These are phyloP conservation scores for Tricholoma saponaceum DNA, from an alignment of 768 basidiomycete genomes.

Conservation along the genomic window DNA sequence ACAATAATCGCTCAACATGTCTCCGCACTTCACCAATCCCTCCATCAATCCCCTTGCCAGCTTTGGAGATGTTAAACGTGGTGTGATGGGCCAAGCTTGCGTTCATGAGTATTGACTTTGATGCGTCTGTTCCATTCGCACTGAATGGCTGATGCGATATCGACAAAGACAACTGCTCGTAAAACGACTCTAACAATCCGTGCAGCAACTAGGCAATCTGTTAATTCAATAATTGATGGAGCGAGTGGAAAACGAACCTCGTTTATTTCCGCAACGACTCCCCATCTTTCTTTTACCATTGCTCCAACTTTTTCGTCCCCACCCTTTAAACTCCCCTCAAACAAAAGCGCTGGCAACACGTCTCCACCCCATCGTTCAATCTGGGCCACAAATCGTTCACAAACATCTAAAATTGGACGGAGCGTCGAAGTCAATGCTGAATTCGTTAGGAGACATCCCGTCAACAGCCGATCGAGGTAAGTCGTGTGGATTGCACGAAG, in stretches of 20 bases:
- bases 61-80: constrained; percentile 48
- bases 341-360: constrained; percentile 77
- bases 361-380: constrained; percentile 93
- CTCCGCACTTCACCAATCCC: constrained; percentile 63
- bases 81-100: constrained; percentile 51
- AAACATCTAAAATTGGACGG: constrained; percentile 73
- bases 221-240: background rate
- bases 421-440: constrained; percentile 55
- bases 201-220: constrained; percentile 52
- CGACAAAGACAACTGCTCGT: constrained; percentile 72
- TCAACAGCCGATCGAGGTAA: constrained; percentile 75
- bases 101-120: constrained; percentile 66
- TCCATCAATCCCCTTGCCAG: constrained; percentile 48
- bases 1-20: constrained; percentile 76
- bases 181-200: constrained; percentile 66
- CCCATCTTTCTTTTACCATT: constrained; percentile 68
- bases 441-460: constrained; percentile 77
- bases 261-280: constrained; percentile 70
- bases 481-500: constrained; percentile 77
- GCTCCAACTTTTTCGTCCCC: constrained; percentile 60
- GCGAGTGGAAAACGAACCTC: constrained; percentile 44
- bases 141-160: constrained; percentile 73
- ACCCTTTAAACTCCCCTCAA: constrained; percentile 70
- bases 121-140: constrained; percentile 58
- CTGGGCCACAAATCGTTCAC: constrained; percentile 83